phyloP scores from a whole-genome alignment of 2,329 filamentous ascomycete species.

The Pestalotiopsis sp. region DNA sequence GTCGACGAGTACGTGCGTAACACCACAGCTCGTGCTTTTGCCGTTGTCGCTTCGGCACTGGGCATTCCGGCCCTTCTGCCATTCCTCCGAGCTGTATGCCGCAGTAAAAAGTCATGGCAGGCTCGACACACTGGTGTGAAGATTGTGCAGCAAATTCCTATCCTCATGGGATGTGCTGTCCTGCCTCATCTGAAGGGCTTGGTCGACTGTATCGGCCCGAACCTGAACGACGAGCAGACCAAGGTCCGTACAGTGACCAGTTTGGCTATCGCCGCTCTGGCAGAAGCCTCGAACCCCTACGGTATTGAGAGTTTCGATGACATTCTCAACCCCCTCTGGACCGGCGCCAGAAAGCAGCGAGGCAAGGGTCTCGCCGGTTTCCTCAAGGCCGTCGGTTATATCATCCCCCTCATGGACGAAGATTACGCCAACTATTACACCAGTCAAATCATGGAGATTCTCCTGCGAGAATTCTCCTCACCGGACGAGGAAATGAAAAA shows the following conservation, averaged over 20 bases:
- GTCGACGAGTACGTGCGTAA: conserved; percentile 98
- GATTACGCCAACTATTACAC: conserved; percentile 99
- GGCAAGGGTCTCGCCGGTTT: conserved; percentile 96
- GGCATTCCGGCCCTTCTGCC: conserved; percentile 94
- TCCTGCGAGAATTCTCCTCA: conserved; percentile 92
- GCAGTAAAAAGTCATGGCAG: conserved; percentile 99
- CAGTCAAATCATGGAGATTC: conserved; percentile 97
- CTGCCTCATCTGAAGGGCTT: conserved; percentile 93
- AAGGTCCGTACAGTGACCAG: conserved; percentile 97
- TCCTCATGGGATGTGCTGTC: conserved; percentile 97
- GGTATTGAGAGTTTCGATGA: conserved; percentile 99
- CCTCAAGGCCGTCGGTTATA: conserved; percentile 95
- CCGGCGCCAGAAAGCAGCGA: conserved; percentile 90
- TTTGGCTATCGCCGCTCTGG: conserved; percentile 90
- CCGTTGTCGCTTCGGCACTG: conserved; percentile 92
- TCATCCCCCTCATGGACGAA: conserved; percentile 99
- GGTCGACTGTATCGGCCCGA: conserved; percentile 94
- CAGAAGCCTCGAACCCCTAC: conserved; percentile 95
- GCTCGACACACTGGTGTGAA: conserved; percentile 97
- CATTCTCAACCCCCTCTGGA: conserved; percentile 96
- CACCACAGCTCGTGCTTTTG: conserved; percentile 94
- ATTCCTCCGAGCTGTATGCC: conserved; percentile 92
- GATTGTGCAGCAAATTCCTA: conserved; percentile 98
- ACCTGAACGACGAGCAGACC: conserved; percentile 95
- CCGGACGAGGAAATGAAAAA: conserved; percentile 99